Percentiles rank a stretch among this genome's conserved stretches.
Evolutionary conservation across 305 asterid species (phyloP).

Genomic region (Ilex paraguariensis): DNA sequence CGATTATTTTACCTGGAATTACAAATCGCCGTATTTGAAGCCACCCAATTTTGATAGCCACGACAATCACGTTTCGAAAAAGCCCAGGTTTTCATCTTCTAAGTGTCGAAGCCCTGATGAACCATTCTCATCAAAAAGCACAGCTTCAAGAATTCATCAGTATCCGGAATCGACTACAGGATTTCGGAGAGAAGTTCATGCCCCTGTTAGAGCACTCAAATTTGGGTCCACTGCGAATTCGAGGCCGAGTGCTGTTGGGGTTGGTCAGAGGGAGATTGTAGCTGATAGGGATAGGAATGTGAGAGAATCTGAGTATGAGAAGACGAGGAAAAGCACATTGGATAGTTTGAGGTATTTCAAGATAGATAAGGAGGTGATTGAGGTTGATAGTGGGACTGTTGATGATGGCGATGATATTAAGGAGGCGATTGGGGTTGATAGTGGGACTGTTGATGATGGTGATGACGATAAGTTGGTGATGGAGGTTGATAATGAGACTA

Average conservation of each 20-base stretch:
- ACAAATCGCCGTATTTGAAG: conserved; percentile 19
- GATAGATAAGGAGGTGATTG: conserved; percentile 35
- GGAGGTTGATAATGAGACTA: conserved; percentile 8
- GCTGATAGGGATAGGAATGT: not conserved
- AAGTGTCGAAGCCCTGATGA: conserved; percentile 14
- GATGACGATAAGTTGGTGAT: conserved; percentile 2
- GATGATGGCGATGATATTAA: conserved; percentile 21
- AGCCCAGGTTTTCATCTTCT: conserved; percentile 24
- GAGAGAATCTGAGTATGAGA: not conserved
- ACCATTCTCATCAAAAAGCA: conserved; percentile 14
- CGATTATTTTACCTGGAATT: conserved; percentile 20
- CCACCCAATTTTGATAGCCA: conserved; percentile 21
- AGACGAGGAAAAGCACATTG: conserved; percentile 18
- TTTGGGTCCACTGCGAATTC: conserved; percentile 10
- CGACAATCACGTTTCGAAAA: conserved; percentile 42
- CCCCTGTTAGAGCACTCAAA: conserved; percentile 43
- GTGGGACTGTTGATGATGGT: conserved; percentile 7
- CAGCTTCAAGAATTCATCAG: conserved; percentile 22
- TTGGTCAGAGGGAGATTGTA: conserved; percentile 10
- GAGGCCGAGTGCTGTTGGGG: conserved; percentile 14
- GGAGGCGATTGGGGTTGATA: not conserved
- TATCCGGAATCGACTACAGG: conserved; percentile 36
- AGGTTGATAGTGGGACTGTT: conserved; percentile 32
- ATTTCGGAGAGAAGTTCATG: conserved; percentile 39
- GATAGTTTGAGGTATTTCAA: conserved; percentile 21